Conservation (phyloP, 202 grass and related monocot species). For the Eragrostis tef region DNA sequence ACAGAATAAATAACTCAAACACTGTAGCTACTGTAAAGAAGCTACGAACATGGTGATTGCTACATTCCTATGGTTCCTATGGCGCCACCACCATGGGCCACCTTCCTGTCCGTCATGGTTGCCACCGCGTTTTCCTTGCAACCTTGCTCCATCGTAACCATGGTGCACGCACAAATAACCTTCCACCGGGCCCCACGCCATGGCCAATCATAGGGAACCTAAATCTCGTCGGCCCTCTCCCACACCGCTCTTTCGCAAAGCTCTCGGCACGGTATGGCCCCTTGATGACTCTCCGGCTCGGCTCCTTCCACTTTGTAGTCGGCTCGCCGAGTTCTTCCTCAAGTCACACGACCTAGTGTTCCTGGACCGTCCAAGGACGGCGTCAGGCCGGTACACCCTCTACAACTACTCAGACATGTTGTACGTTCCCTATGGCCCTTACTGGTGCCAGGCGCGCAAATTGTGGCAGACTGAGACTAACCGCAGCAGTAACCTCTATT, state of each 20-base stretch:
- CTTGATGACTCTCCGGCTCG: neutral
- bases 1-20: too few species aligned
- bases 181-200: neutral
- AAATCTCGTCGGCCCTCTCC: neutral
- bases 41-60: too few species aligned
- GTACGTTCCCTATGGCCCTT: neutral
- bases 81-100: too few species aligned
- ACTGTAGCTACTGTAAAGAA: too few species aligned
- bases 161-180: neutral
- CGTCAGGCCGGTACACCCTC: neutral
- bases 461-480: neutral
- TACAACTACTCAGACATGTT: neutral
- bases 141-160: neutral
- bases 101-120: neutral
- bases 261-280: neutral
- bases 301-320: neutral
- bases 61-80: too few species aligned
- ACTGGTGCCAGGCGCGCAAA: neutral
- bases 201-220: conserved; percentile 13
- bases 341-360: neutral
- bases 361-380: neutral
- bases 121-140: neutral
- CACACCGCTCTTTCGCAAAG: neutral
- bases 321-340: neutral
- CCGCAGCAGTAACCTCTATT: too few species aligned